These are phyloP conservation scores for Vitis labrusca DNA, from an alignment of 164 flowering plant genomes.

Conservation along the genomic window DNA sequence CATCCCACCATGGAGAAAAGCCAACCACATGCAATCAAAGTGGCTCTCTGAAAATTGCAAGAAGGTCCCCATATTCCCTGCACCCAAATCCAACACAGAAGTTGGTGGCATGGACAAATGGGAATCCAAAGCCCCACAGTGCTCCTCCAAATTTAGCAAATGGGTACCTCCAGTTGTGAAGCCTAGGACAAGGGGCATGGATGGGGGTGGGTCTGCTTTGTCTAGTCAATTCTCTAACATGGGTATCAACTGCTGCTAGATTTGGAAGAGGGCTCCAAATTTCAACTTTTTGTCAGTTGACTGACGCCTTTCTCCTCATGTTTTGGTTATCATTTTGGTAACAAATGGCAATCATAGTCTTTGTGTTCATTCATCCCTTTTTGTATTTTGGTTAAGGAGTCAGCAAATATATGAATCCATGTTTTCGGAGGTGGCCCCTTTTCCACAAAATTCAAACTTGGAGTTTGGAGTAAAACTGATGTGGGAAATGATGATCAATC, in stretches of 20 bases:
- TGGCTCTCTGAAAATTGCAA: constrained; percentile 26
- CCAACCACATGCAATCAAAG: constrained; percentile 24
- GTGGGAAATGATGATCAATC: too few relatives aligned
- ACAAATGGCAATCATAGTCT: too few relatives aligned
- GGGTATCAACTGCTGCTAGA: constrained; percentile 3
- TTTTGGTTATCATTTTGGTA: too few relatives aligned
- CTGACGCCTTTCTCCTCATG: too few relatives aligned
- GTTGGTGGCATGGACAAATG: not conserved
- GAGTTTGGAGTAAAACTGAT: too few relatives aligned
- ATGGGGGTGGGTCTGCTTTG: constrained; percentile 1
- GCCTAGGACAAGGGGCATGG: not conserved
- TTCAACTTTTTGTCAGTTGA: too few relatives aligned
- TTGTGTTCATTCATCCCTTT: too few relatives aligned
- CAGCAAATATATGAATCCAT: too few relatives aligned
- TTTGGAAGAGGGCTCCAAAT: not conserved
- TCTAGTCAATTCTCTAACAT: not conserved
- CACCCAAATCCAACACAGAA: not conserved
- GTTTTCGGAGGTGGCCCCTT: too few relatives aligned
- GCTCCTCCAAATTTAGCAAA: constrained; percentile 2
- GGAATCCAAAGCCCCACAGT: not conserved
- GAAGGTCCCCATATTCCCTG: not conserved
- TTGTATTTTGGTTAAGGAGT: too few relatives aligned
- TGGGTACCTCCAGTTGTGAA: constrained; percentile 9
- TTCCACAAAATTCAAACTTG: too few relatives aligned
- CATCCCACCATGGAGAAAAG: constrained; percentile 37